Evolutionary conservation across 78 protist genomes (phyloP), one percentile per base, ranked within the genome.

Genomic region (Reticulomyxa filosa): DNA sequence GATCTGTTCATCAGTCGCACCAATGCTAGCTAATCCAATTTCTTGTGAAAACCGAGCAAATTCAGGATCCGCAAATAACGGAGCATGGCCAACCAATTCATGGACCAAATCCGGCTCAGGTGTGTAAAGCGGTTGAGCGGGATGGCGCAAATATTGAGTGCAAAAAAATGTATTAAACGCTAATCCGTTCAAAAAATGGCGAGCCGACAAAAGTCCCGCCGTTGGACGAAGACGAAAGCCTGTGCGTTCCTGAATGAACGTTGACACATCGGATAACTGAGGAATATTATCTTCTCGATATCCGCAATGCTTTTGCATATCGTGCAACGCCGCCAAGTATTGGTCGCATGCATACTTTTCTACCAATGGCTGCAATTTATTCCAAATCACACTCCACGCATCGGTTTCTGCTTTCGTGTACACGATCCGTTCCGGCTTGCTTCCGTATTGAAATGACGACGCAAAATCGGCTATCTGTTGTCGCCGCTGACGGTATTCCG

Each of bases 81-180:
- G 92, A 11, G 78, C 92, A 62, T 89, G 96, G 22, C 96, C 96
- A n/a, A 89, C 52, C 4, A 89, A 25, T 66, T 89, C 96, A 65
- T 89, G 96, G 73, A n/a, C n/a, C n/a, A n/a, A n/a, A 22, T 59
- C 10, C 38, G 96, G 96, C 67, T 89, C 96, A 26, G 96, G 93
- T 0, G 96, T 89, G 89, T 89, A 89, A 35, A 86, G 68, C 10
- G 96, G 96, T 53, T 59, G 68, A 2, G 87, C 69, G 35, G 38
- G 74, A 62, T 89, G 96, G 65, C 96, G 86, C 46, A 89, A 66
- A 53, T 87, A 87, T 76, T 86, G 93, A 1, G 96, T 89, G 29
- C 85, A 74, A 65, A 84, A 87, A 78, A 89, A 89, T 33, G 25
- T 33, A n/a, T n/a, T n/a, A n/a, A n/a, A n/a, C n/a, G n/a, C n/a